Conservation (phyloP, 73 alveolate genomes). For the Diophrys appendiculata region DNA sequence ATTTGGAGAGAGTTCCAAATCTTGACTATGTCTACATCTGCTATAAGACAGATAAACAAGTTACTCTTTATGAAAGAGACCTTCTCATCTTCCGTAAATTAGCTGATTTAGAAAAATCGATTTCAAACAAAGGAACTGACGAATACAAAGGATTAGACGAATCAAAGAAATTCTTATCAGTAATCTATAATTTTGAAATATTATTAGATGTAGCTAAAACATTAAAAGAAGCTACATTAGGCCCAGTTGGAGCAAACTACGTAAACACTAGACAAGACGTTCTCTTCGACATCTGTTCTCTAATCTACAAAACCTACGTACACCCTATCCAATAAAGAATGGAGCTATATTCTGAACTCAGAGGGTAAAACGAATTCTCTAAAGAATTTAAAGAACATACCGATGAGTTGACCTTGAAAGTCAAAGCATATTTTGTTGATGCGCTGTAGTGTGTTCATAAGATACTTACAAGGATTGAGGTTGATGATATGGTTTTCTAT, state of each 20-base stretch:
- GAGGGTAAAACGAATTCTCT: constrained; percentile 52
- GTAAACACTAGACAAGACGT: constrained; percentile 61
- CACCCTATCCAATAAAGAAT: constrained; percentile 54
- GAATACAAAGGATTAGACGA: constrained; percentile 38
- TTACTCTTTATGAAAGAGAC: constrained; percentile 92
- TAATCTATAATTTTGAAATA: constrained; percentile 54
- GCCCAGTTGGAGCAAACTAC: constrained; percentile 74
- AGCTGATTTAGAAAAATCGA: constrained; percentile 80
- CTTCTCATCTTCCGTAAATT: constrained; percentile 80
- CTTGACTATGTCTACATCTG: constrained; percentile 90
- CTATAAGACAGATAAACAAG: constrained; percentile 85
- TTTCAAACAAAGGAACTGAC: constrained; percentile 24
- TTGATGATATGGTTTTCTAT: constrained; percentile 60
- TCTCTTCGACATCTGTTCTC: constrained; percentile 49
- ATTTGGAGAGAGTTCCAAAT: constrained; percentile 81
- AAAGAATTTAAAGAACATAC: constrained; percentile 37
- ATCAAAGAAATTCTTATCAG: constrained; percentile 32
- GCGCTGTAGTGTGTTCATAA: constrained; percentile 58
- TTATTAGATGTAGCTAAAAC: constrained; percentile 58
- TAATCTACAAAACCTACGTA: constrained; percentile 57
- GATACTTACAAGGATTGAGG: constrained; percentile 54
- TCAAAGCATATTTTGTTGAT: constrained; percentile 56
- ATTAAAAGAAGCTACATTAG: constrained; percentile 62
- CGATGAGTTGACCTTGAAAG: constrained; percentile 44
- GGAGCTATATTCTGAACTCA: constrained; percentile 58